Base-by-base conservation (phyloP, 2,329 filamentous ascomycete genomes). In the Zasmidium angulare region DNA sequence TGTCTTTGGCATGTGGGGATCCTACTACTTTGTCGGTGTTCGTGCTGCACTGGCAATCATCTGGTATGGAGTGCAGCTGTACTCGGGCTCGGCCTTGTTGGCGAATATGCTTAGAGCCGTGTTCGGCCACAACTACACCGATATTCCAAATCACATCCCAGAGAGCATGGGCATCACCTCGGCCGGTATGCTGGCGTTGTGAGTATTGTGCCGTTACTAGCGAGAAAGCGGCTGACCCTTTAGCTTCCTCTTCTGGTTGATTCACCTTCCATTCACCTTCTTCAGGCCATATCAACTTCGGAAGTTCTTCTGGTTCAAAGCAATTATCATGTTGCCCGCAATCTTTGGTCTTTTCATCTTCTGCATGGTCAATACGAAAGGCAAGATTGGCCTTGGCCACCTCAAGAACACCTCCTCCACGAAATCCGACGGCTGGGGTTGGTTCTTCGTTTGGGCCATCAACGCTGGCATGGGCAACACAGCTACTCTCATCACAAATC, bases 261-360 rank as follows among this genome's bases (percentile, higher is more conserved):
- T 69, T 7, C 65, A 70, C 26, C 58, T 72, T 20, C 69, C 69
- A 2, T 78, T 81, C 62, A 74, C 73, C 20, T 71, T 75, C 43
- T 74, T 79, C 59, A 71, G 77, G 14, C 78, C 79, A 11, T 78
- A 80, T 63, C 76, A 80, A 63, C 64, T 80, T 19, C 66, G 72
- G n/a, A 69, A 68, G 53, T 78, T 81, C 68, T 81, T 80, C 70
- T 76, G 73, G 66, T 72, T 79, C 70, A 80, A 80, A 62, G 72
- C 71, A 4, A 68, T 75, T 36, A 72, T 79, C 17, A 71, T 75
- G 74, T 66, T 71, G 14, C 59, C 74, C 1, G 71, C 72, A 6
- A 69, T 71, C 14, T 70, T 72, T 23, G 73, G 68, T 9, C 66
- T 75, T 1, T 75, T 75, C 55, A 71, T 70, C 24, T 76, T 67